These are phyloP conservation scores for Fomitopsis betulina DNA, from an alignment of 1,284 basidiomycete species.

Conservation along the genomic window DNA sequence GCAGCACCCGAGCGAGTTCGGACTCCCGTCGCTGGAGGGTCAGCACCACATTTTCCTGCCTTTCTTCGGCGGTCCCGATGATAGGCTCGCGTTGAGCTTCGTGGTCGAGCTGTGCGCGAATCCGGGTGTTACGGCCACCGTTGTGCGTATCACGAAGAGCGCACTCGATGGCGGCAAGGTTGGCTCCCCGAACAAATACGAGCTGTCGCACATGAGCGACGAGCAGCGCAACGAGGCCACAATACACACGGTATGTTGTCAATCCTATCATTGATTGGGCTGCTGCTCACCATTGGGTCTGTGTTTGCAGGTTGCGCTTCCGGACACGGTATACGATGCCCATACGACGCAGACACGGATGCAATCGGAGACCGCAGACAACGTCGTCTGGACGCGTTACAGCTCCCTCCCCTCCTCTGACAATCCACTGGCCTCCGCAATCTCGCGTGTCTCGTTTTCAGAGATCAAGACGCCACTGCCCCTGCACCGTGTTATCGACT, in stretches of 20 bases:
- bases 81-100: conserved; percentile 55
- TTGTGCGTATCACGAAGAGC: conserved; percentile 56
- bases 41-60: conserved; percentile 55
- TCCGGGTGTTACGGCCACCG: conserved; percentile 45
- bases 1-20: conserved; percentile 32
- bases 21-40: conserved; percentile 19
- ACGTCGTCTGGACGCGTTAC: conserved; percentile 37
- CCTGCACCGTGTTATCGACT: conserved; percentile 43
- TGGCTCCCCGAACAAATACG: conserved; percentile 20
- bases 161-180: conserved; percentile 28
- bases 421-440: conserved; percentile 30
- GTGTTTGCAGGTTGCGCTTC: conserved; percentile 25
- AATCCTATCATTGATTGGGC: background rate
- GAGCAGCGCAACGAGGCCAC: conserved; percentile 33
- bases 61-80: conserved; percentile 73
- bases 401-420: conserved; percentile 25
- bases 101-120: conserved; percentile 57
- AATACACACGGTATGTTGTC: conserved; percentile 21
- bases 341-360: conserved; percentile 36
- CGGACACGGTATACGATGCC: conserved; percentile 43
- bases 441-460: conserved; percentile 51
- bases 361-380: conserved; percentile 44
- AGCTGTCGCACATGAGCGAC: conserved; percentile 22
- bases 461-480: conserved; percentile 49
- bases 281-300: background rate